These are phyloP conservation scores for Nicotiana paniculata DNA, from an alignment of 257 asterid species.

Conservation along the genomic window DNA sequence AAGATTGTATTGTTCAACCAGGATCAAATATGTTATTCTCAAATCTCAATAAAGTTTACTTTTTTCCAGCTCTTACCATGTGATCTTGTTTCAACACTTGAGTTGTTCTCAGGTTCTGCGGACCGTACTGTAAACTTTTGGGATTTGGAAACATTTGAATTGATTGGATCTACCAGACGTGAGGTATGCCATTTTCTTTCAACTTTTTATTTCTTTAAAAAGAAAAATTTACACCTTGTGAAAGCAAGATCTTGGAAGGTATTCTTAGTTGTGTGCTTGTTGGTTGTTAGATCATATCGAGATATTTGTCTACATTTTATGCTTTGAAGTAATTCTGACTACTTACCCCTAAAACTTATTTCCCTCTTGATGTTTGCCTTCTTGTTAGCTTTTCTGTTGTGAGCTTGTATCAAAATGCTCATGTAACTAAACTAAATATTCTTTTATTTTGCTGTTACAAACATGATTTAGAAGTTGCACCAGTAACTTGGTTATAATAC, in stretches of 20 bases:
- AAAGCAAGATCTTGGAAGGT: background rate
- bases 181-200: conserved; percentile 49
- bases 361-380: background rate
- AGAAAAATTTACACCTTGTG: background rate
- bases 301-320: background rate
- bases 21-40: background rate
- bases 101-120: conserved; percentile 73
- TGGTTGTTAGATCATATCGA: background rate
- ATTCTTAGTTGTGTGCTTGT: background rate
- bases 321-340: background rate
- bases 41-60: background rate
- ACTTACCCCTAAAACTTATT: background rate
- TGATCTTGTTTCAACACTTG: background rate
- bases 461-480: background rate
- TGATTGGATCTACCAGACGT: conserved; percentile 91
- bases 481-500: background rate
- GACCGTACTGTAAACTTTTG: conserved; percentile 94
- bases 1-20: background rate
- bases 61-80: background rate
- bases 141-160: conserved; percentile 99
- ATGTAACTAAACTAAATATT: background rate
- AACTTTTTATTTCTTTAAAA: background rate
- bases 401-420: background rate
- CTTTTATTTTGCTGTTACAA: background rate
- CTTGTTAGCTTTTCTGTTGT: background rate